Evolutionary conservation across 257 asterid species (phyloP).

Genomic region (Capsicum pubescens): DNA sequence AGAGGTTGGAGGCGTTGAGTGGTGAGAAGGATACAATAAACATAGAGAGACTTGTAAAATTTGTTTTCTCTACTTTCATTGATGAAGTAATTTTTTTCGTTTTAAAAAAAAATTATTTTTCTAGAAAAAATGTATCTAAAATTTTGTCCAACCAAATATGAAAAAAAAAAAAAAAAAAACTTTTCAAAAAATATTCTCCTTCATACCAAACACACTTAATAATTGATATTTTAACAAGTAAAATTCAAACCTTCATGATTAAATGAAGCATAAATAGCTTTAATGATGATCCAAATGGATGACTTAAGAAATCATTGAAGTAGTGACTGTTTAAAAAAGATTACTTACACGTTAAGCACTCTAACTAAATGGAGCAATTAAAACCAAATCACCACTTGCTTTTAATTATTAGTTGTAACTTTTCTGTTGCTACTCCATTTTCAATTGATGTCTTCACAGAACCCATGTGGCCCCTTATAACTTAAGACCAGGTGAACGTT

Average conservation of each 20-base stretch:
- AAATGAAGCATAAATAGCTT: background rate
- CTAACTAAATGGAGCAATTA: background rate
- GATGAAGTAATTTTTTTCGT: no score
- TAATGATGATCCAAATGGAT: background rate
- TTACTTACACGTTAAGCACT: constrained; percentile 22
- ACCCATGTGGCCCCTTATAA: background rate
- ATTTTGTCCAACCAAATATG: no score
- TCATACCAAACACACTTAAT: no score
- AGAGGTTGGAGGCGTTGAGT: no score
- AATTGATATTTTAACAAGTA: background rate
- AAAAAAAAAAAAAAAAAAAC: no score
- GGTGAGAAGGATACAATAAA: no score
- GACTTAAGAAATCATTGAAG: background rate
- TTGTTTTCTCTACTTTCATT: no score
- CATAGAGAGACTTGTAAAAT: no score
- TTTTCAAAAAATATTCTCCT: no score
- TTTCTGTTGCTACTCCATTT: background rate
- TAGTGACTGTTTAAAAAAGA: no score
- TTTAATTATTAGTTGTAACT: background rate
- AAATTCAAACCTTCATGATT: background rate
- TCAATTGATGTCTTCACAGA: background rate
- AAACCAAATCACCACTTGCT: constrained; percentile 10
- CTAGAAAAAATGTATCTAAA: no score
- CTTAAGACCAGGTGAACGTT: background rate
- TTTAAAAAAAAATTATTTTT: no score